Evolutionary conservation across 129 eudicot species (phyloP).

Genomic region (Helianthus tuberosus): DNA sequence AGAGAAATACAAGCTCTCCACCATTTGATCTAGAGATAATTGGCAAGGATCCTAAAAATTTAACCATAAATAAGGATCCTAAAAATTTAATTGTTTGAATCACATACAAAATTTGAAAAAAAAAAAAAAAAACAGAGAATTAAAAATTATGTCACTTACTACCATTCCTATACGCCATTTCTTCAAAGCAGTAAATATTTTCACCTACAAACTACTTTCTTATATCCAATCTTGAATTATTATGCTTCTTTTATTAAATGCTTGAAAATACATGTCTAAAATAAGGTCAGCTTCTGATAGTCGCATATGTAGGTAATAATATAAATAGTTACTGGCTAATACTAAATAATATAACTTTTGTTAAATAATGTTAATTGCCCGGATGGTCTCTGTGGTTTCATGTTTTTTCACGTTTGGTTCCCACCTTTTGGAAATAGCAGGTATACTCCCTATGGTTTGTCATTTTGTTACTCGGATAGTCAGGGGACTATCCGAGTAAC

Average conservation of each 20-base stretch:
- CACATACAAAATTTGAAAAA: neutral
- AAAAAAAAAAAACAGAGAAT: neutral
- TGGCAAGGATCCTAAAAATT: too few species aligned
- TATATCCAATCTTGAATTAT: conserved; percentile 21
- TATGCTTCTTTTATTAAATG: neutral
- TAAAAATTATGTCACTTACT: conserved; percentile 16
- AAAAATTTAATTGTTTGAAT: neutral
- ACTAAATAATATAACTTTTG: neutral
- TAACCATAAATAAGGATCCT: too few species aligned
- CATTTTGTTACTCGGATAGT: too few species aligned
- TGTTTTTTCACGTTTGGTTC: too few species aligned
- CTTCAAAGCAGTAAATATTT: conserved; percentile 11
- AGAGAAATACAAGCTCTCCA: too few species aligned
- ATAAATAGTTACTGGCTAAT: neutral
- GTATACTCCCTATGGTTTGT: too few species aligned
- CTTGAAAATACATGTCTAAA: neutral
- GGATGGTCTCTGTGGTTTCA: too few species aligned
- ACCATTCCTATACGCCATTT: conserved; percentile 33
- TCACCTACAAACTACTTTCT: conserved; percentile 1
- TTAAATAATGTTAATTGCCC: too few species aligned
- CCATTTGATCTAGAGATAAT: too few species aligned
- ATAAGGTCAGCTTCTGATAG: neutral
- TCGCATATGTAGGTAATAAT: neutral
- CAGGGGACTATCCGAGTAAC: too few species aligned
- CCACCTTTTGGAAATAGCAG: too few species aligned